These are phyloP conservation scores for Jaltomata sinuosa DNA, from an alignment of 257 asterid species.

Conservation along the genomic window DNA sequence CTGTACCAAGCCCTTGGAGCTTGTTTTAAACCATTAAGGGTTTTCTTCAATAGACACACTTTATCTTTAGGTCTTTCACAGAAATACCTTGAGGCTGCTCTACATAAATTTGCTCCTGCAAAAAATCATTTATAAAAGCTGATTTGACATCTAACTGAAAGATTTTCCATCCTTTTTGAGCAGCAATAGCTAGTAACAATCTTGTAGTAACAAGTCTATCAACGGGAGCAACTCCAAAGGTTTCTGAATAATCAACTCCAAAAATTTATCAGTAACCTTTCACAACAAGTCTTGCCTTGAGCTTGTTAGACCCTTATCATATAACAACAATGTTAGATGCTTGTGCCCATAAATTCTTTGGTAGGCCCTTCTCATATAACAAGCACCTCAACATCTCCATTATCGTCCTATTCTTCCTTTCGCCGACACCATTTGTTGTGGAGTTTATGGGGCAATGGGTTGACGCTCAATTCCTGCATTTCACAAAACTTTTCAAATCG, in stretches of 20 bases:
- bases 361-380: background rate
- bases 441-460: background rate
- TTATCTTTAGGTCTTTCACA: background rate
- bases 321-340: background rate
- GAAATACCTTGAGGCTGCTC: background rate
- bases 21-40: background rate
- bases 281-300: constrained; percentile 1
- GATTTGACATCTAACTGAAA: background rate
- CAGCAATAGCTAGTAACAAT: background rate
- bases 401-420: background rate
- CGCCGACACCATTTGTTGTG: background rate
- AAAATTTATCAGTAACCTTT: background rate
- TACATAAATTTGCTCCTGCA: background rate
- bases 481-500: no score
- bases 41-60: background rate
- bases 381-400: background rate
- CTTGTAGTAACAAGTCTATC: background rate
- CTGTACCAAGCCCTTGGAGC: constrained; percentile 2
- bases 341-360: background rate
- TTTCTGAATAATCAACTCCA: background rate
- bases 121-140: background rate
- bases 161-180: background rate
- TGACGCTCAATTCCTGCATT: background rate
- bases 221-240: background rate
- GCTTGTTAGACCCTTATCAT: no score